Base-by-base conservation (phyloP, 257 asterid genomes). In the Leptodermis oblonga region DNA sequence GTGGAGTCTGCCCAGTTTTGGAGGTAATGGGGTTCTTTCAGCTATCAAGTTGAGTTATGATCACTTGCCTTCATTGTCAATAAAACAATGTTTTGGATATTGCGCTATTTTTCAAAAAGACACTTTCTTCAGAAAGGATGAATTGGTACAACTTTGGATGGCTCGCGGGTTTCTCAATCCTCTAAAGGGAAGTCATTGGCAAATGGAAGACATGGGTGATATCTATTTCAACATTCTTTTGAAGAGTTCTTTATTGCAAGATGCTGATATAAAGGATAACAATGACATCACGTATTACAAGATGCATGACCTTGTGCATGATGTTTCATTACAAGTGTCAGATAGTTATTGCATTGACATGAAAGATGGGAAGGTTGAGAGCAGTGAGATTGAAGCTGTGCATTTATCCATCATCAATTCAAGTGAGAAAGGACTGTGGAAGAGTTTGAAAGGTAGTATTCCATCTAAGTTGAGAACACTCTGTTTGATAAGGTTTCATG, bases 261-360 rank as follows among this genome's bases (percentile, higher is more conserved):
- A 62, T 17, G 63, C 53, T 22, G 0, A 61, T n/a, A n/a, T n/a
- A 36, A 62, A 33, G 30, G 71, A 52, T 71, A 46, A 12, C 30
- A 17, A 60, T 14, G 67, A 66, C 22, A 31, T 73, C 2, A 54
- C 3, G 9, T 11, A 33, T 0, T 76, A 64, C 65, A 74, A 74
- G 76, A 77, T 80, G 80, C 79, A 80, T 48, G 82, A 74, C 74
- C 67, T 77, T 15, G 82, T 81, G 55, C 85, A 81, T 33, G 74
- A 77, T 52, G 9, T 77, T 55, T 79, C 78, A 5, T 65, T 54
- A 9, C 45, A 65, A 2, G 39, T 61, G 46, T 33, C n/a, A 4
- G 65, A 34, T 4, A 34, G 22, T 60, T 8, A 5, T 6, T 9
- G 9, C 46, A 4, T 34, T 18, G 22, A 33, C 12, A 34, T 60